Evolutionary conservation across 352 stramenopile species (phyloP).

Genomic region (Phytopythium ostracodes): DNA sequence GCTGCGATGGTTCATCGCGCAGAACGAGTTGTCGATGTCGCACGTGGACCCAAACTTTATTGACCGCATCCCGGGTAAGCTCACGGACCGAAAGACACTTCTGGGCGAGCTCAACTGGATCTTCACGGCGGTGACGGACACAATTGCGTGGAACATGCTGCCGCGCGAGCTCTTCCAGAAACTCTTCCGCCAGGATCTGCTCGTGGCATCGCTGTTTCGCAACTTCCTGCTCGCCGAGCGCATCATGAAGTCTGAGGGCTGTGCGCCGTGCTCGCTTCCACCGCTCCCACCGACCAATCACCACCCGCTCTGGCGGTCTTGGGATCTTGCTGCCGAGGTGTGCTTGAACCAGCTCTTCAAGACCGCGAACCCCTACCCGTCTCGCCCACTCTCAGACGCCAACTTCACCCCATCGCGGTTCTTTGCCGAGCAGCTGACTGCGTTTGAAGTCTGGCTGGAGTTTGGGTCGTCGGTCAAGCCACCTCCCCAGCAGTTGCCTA

Average conservation of each 20-base stretch:
- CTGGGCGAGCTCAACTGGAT: slow-evolving; percentile 99
- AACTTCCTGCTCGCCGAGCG: slow-evolving; percentile 98
- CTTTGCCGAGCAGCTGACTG: slow-evolving; percentile 98
- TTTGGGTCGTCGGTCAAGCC: slow-evolving; percentile 89
- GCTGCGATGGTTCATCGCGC: slow-evolving; percentile 96
- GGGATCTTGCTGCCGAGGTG: slow-evolving; percentile 97
- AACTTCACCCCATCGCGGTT: slow-evolving; percentile 92
- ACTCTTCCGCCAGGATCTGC: slow-evolving; percentile 98
- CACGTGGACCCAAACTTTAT: slow-evolving; percentile 84
- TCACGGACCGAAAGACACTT: slow-evolving; percentile 92
- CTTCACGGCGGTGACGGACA: slow-evolving; percentile 99
- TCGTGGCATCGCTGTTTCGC: slow-evolving; percentile 98
- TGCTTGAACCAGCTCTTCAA: slow-evolving; percentile 96
- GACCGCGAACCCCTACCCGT: slow-evolving; percentile 58
- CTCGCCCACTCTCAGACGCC: slow-evolving; percentile 17
- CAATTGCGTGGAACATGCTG: slow-evolving; percentile 99
- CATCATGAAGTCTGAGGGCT: slow-evolving; percentile 92
- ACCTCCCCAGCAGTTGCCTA: slow-evolving; percentile 96
- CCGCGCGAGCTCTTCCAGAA: slow-evolving; percentile 96
- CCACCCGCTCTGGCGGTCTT: slow-evolving; percentile 98
- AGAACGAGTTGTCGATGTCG: slow-evolving; percentile 89
- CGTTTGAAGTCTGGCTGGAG: slow-evolving; percentile 99
- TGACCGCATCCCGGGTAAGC: slow-evolving; percentile 88
- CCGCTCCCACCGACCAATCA: slow-evolving; percentile 93
- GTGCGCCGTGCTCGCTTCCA: slow-evolving; percentile 90